These are phyloP conservation scores for Paraurostyla sp. DNA, from an alignment of 73 alveolate genomes.

Conservation along the genomic window DNA sequence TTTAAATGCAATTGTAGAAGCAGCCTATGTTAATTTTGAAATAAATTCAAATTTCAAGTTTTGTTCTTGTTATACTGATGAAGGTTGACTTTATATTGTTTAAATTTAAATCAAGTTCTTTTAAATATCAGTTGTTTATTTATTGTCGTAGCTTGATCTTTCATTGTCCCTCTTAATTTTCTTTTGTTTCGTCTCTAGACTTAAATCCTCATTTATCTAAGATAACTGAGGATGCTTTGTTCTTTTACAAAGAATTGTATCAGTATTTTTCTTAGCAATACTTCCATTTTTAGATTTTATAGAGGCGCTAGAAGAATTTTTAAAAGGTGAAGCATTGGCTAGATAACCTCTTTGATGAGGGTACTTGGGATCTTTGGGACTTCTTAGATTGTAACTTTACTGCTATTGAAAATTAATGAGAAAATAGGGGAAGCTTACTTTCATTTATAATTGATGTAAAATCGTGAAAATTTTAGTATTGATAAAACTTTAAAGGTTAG, in stretches of 20 bases:
- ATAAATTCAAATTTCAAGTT: background rate
- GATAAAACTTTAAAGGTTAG: background rate
- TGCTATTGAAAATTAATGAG: background rate
- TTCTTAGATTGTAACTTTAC: constrained; percentile 44
- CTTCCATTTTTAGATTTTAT: background rate
- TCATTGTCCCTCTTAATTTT: background rate
- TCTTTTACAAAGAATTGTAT: background rate
- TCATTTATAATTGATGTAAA: background rate
- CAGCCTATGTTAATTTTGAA: background rate
- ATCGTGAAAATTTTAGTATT: background rate
- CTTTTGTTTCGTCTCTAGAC: background rate
- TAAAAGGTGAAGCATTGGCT: background rate
- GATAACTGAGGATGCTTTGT: background rate
- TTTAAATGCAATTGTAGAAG: background rate
- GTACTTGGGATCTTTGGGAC: constrained; percentile 58
- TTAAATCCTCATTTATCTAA: background rate
- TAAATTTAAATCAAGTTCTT: background rate
- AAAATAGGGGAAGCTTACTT: constrained; percentile 25
- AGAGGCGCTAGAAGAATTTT: background rate
- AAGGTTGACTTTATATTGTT: background rate
- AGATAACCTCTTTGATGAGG: constrained; percentile 60
- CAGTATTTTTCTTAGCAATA: background rate
- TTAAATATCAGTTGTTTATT: background rate
- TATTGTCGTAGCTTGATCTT: background rate
- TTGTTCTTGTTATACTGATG: background rate